These are phyloP conservation scores for Neurospora terricola DNA, from an alignment of 495 filamentous ascomycete genomes.

Conservation along the genomic window DNA sequence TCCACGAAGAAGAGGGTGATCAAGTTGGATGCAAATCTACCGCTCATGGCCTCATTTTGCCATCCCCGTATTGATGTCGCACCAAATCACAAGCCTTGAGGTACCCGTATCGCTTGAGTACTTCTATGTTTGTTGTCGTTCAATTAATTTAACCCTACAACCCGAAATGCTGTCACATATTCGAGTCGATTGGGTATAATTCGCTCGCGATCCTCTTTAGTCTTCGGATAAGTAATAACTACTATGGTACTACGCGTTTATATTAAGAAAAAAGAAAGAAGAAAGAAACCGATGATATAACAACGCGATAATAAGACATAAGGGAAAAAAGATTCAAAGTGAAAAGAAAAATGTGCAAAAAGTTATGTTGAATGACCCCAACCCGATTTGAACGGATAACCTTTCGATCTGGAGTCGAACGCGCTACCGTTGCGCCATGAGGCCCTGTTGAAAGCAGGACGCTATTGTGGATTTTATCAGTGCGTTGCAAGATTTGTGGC, in stretches of 20 bases:
- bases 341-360: neutral
- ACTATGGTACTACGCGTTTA: neutral
- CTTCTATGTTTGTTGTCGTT: neutral
- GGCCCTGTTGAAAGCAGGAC: neutral
- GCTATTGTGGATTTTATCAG: neutral
- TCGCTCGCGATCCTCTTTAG: neutral
- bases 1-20: neutral
- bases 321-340: neutral
- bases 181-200: neutral
- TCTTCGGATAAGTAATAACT: neutral
- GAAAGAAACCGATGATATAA: neutral
- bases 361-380: neutral
- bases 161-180: neutral
- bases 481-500: neutral
- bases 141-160: neutral
- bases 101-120: neutral
- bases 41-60: neutral
- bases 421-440: slow-evolving; percentile 33
- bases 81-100: neutral
- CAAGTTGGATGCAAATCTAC: neutral
- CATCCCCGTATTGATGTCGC: neutral
- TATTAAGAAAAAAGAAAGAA: neutral
- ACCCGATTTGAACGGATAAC: slow-evolving; percentile 24
- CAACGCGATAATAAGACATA: neutral
- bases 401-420: slow-evolving; percentile 39